Evolutionary conservation across 352 stramenopile species (phyloP).

Genomic region (Pythium utonaiense): DNA sequence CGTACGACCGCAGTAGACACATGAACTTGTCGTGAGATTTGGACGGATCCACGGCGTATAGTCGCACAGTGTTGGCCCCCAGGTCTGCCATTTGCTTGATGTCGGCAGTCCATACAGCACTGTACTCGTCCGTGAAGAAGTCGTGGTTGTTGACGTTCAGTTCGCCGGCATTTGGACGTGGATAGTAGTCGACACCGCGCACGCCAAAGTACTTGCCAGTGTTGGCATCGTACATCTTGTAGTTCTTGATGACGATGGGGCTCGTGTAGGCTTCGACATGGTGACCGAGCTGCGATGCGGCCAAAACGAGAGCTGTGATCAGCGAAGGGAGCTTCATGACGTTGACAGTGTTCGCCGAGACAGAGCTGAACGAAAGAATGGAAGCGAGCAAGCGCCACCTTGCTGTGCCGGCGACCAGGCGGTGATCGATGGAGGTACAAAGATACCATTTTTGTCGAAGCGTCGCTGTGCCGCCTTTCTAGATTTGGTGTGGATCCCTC

Average conservation of each 20-base stretch:
- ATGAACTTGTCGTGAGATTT: constrained; percentile 87
- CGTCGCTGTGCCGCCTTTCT: no score
- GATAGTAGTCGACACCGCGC: constrained; percentile 85
- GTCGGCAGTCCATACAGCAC: constrained; percentile 65
- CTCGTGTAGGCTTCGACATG: constrained; percentile 34
- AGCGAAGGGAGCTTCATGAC: no score
- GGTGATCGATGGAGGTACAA: no score
- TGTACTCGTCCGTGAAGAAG: constrained; percentile 80
- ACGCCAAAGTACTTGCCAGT: constrained; percentile 72
- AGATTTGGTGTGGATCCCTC: no score
- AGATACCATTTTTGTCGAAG: no score
- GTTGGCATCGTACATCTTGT: constrained; percentile 78
- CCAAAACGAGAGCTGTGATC: not conserved
- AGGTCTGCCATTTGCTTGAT: constrained; percentile 56
- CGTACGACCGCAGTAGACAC: constrained; percentile 59
- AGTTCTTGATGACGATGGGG: constrained; percentile 56
- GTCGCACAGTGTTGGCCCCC: constrained; percentile 70
- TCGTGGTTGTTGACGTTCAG: constrained; percentile 73
- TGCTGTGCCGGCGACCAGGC: no score
- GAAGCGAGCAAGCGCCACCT: no score
- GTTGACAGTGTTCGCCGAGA: no score
- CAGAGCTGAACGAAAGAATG: no score
- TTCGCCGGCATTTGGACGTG: constrained; percentile 72
- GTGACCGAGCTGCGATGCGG: not conserved
- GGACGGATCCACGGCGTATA: constrained; percentile 83